Evolutionary conservation across 352 stramenopile genomes (phyloP), one percentile per base, ranked within the genome.

Genomic region (Globisporangium viniferum): DNA sequence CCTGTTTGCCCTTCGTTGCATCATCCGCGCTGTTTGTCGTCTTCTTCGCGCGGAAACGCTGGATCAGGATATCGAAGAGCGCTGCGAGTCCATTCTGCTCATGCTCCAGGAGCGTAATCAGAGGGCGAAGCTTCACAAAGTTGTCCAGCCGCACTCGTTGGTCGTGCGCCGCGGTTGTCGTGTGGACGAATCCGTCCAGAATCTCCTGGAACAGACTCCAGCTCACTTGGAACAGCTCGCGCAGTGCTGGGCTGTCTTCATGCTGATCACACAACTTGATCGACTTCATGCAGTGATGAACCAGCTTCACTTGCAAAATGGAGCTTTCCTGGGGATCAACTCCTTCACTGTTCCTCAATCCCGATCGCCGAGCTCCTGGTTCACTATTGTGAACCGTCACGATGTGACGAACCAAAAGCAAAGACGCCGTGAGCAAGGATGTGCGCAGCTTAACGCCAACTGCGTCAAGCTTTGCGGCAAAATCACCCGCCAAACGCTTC

Each of bases 181-280:
- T 36, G 22, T 56, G 41, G 14, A 73, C 68, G 61, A 88, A 88
- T 18, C 76, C 80, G 39, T 89, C 79, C 0, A 92, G 64, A 22
- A 90, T 54, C 39, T 87, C 77, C 33, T 88, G 77, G 5, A 90
- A 76, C 39, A 92, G 58, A 54, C 78, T 80, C 80, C 80, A 90
- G 62, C 82, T 89, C n/a, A 90, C 71, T 59, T 87, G 77, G 59
- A 89, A 89, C 15, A 92, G 67, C 48, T 71, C 33, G 66, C 68
- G 58, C 10, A 61, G 69, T 39, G 27, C 29, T 12, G 24, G 41
- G 53, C 49, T 36, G n/a, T 71, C 22, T 60, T 62, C n/a, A 31
- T 63, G 73, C 10, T 66, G 44, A 31, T 90, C 74, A 24, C 79
- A 89, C 8, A 77, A 55, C 54, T 72, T 73, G 58, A 90, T 85